Evolutionary conservation across 306 rosid species (phyloP).

Genomic region (Ormosia semicastrata): DNA sequence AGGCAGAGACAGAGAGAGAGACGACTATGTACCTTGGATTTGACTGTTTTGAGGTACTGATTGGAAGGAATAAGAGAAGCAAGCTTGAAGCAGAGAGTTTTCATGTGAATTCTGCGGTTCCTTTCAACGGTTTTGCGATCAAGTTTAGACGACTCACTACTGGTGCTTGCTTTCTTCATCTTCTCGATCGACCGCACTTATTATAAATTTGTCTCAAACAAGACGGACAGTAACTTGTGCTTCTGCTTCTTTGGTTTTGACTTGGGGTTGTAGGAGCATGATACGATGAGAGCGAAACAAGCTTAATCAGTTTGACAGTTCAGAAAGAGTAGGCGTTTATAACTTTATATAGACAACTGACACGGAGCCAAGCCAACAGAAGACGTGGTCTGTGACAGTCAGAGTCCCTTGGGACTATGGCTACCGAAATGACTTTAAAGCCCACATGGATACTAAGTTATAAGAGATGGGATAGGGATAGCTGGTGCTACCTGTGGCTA

Average conservation of each 20-base stretch:
- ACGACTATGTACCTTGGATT: constrained; percentile 39
- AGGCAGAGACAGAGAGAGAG: neutral
- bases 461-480: too few species aligned
- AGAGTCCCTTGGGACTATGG: neutral
- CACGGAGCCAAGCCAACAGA: too few species aligned
- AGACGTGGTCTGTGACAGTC: neutral
- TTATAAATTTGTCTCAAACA: too few species aligned
- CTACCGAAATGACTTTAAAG: neutral
- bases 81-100: constrained; percentile 62
- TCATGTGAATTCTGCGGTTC: constrained; percentile 75
- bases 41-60: constrained; percentile 26
- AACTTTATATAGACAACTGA: neutral
- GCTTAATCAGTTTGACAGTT: neutral
- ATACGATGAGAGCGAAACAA: neutral
- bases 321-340: neutral
- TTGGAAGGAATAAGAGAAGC: constrained; percentile 58
- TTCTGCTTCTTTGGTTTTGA: neutral
- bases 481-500: too few species aligned
- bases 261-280: neutral
- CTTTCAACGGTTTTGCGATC: constrained; percentile 70
- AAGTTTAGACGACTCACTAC: constrained; percentile 30
- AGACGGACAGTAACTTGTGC: neutral
- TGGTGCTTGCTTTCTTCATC: constrained; percentile 30
- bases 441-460: neutral
- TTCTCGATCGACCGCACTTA: neutral